phyloP scores from a whole-genome alignment of 257 asterid genomes.

The Cynanchum wilfordii region DNA sequence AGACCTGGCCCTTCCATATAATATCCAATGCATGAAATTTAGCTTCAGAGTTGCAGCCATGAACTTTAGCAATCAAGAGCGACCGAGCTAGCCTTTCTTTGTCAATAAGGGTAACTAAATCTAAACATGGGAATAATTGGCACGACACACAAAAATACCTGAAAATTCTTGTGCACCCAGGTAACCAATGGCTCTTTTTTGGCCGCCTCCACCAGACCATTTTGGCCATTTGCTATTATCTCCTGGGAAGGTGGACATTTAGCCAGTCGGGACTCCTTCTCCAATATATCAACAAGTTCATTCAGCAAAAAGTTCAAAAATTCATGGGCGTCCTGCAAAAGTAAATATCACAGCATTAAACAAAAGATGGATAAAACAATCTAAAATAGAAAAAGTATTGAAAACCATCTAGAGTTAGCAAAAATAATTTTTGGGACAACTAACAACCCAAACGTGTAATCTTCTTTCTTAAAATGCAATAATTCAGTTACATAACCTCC shows the following conservation, averaged over 20 bases:
- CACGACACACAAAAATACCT: conserved; percentile 35
- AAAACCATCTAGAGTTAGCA: neutral
- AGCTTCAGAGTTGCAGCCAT: neutral
- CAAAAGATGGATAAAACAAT: neutral
- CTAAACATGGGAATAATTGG: neutral
- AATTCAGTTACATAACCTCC: neutral
- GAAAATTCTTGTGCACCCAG: conserved; percentile 90
- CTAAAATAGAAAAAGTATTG: neutral
- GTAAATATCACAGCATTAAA: neutral
- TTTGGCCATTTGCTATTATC: conserved; percentile 43
- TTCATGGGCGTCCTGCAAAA: conserved; percentile 81
- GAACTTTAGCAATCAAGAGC: neutral
- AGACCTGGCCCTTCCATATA: neutral
- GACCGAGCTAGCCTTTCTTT: neutral
- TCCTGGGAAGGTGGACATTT: conserved; percentile 34
- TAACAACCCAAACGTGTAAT: neutral
- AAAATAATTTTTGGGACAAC: neutral
- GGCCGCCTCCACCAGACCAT: conserved; percentile 45
- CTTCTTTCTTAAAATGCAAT: neutral
- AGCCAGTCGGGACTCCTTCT: conserved; percentile 62
- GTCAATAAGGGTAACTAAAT: neutral
- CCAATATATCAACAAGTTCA: conserved; percentile 81
- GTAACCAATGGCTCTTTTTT: conserved; percentile 58
- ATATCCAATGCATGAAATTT: neutral
- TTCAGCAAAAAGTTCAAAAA: conserved; percentile 78